phyloP scores from a whole-genome alignment of 768 basidiomycete genomes.

The Russula compacta region DNA sequence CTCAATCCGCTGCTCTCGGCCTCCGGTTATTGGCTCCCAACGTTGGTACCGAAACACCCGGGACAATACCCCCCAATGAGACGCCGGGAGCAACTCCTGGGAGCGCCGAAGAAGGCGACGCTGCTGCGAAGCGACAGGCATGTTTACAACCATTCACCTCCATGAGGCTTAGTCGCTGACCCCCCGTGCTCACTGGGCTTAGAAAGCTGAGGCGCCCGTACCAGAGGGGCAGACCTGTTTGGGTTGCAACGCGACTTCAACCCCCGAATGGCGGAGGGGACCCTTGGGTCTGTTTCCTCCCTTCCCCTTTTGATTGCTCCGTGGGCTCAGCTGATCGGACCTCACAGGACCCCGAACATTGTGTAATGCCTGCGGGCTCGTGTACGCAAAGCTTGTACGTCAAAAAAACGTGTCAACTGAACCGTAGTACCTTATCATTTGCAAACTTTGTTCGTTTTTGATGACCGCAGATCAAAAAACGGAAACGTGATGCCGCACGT shows the following conservation, averaged over 20 bases:
- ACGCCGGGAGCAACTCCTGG: slow-evolving; percentile 19
- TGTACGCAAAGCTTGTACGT: slow-evolving; percentile 73
- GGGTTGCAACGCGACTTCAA: slow-evolving; percentile 75
- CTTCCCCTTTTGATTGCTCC: slow-evolving; percentile 1
- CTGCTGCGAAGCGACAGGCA: slow-evolving; percentile 24
- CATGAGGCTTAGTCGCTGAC: slow-evolving; percentile 9
- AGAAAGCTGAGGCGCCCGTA: slow-evolving; percentile 35
- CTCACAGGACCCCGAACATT: slow-evolving; percentile 64
- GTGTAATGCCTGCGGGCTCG: slow-evolving; percentile 80
- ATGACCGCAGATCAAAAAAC: slow-evolving; percentile 20
- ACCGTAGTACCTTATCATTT: slow-evolving; percentile 3
- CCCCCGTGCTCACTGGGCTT: slow-evolving; percentile 1
- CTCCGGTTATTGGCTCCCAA: slow-evolving; percentile 39
- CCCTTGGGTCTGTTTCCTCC: slow-evolving; percentile 52
- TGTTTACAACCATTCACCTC: slow-evolving; percentile 12
- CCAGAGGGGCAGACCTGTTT: slow-evolving; percentile 67
- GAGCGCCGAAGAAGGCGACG: slow-evolving; percentile 23
- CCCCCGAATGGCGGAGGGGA: slow-evolving; percentile 80
- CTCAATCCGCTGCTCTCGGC: slow-evolving; percentile 36
- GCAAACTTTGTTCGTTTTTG: background rate
- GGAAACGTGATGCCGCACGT: slow-evolving; percentile 19
- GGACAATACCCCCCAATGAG: slow-evolving; percentile 12
- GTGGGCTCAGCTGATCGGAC: slow-evolving; percentile 18
- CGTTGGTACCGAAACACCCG: slow-evolving; percentile 15
- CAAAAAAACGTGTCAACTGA: slow-evolving; percentile 7